These are phyloP conservation scores for Talaromyces sp. DNA, from an alignment of 2,329 filamentous ascomycete species.

Conservation along the genomic window DNA sequence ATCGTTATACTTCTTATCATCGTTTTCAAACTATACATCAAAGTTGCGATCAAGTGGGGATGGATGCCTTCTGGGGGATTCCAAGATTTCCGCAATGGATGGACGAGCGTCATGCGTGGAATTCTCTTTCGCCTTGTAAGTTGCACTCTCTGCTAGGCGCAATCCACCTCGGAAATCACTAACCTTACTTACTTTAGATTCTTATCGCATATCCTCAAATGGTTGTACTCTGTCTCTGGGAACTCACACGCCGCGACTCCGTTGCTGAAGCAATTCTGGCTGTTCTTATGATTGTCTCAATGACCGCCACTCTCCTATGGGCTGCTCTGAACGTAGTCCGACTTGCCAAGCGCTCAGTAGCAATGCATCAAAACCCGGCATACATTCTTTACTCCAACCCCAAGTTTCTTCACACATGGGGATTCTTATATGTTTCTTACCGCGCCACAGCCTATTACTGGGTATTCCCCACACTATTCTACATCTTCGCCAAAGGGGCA, in stretches of 20 bases:
- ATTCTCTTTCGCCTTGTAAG: conserved; percentile 75
- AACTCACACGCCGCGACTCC: conserved; percentile 81
- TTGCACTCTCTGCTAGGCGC: conserved; percentile 14
- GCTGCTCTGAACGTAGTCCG: conserved; percentile 83
- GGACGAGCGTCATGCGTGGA: conserved; percentile 87
- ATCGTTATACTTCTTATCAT: conserved; percentile 67
- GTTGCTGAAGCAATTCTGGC: conserved; percentile 79
- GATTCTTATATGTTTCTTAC: conserved; percentile 95
- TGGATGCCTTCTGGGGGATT: conserved; percentile 83
- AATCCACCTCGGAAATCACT: background rate
- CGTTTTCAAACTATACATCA: conserved; percentile 74
- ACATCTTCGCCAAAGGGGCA: conserved; percentile 81
- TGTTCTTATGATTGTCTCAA: conserved; percentile 79
- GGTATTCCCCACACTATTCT: conserved; percentile 71
- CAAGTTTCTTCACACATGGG: conserved; percentile 90
- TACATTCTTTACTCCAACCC: conserved; percentile 97
- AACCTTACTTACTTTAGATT: conserved; percentile 35
- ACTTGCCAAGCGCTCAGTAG: conserved; percentile 79
- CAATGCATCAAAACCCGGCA: conserved; percentile 90
- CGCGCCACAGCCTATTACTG: conserved; percentile 94
- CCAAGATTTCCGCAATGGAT: conserved; percentile 87
- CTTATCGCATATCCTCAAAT: conserved; percentile 94
- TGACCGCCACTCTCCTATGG: conserved; percentile 73
- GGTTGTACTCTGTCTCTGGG: conserved; percentile 86
- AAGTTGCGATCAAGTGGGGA: conserved; percentile 65